Base-by-base conservation (phyloP, 2,329 filamentous ascomycete genomes). In the Alternaria metachromatica region DNA sequence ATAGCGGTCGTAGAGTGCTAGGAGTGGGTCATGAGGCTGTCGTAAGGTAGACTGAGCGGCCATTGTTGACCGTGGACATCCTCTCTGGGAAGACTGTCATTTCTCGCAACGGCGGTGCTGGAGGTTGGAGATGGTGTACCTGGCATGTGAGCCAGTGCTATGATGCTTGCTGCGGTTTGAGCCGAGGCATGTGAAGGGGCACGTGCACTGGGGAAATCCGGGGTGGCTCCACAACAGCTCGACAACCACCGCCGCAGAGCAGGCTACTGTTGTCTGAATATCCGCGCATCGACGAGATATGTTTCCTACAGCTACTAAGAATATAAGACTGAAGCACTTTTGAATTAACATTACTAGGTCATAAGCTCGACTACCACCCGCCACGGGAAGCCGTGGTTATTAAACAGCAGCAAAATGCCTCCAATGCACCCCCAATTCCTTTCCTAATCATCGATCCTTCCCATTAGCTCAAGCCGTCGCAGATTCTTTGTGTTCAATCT, bases 11-110 rank as follows among this genome's bases (percentile, higher is more conserved):
- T 86, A 85, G 51, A 84, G 79, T 15, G 78, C 76, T 44, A 78
- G 67, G n/a, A 86, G 74, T 25, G 83, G 82, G 68, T 84, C 82
- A 73, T 82, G 77, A 60, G 75, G 73, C 64, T 79, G 71, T 70
- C 83, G 83, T 48, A 97, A 86, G 6, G 92, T 97, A 60, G 95
- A 97, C 83, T 97, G 94, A 68, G 86, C 91, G 66, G 93, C 92
- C 95, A 97, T 97, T 65, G 59, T 76, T 64, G 69, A 73, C 75
- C 76, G 73, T 78, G 64, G 28, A 64, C 57, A 64, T 75, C 66
- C 66, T 64, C 62, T 51, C 62, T 53, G 55, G 60, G 64, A 60
- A 58, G 58, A 44, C 51, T 65, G 21, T 67, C 76, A 78, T 78
- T 69, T 75, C 72, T 56, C 58, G 56, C 64, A 18, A 43, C 25